Percentiles rank a stretch among this genome's conserved stretches.
phyloP scores from a whole-genome alignment of 108 stramenopile genomes.

The Nitzschia palea region DNA sequence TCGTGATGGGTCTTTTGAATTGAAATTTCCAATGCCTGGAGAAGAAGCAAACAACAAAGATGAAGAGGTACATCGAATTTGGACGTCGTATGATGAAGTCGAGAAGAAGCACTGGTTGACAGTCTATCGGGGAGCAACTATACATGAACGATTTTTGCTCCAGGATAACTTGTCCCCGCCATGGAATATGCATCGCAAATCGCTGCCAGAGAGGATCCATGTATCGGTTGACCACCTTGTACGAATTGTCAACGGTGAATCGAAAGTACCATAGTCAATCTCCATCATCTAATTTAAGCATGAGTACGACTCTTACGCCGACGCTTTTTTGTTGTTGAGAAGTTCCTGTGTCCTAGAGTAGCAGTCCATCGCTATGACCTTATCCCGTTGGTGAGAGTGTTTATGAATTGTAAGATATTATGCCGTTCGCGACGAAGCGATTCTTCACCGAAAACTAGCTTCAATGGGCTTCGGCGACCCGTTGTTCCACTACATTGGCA shows the following conservation, averaged over 20 bases:
- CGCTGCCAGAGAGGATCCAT: conserved; percentile 57
- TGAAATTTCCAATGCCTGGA: conserved; percentile 32
- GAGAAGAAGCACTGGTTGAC: conserved; percentile 80
- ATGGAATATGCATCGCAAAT: conserved; percentile 54
- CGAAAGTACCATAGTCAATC: neutral
- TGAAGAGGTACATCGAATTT: conserved; percentile 19
- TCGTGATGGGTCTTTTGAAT: conserved; percentile 70
- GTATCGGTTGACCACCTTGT: conserved; percentile 74
- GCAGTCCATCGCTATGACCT: too few species aligned
- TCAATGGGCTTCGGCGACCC: too few species aligned
- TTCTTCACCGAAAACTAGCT: too few species aligned
- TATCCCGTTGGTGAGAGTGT: too few species aligned
- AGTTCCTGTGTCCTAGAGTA: too few species aligned
- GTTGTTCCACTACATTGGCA: too few species aligned
- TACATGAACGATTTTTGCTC: conserved; percentile 56
- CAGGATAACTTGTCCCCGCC: conserved; percentile 79
- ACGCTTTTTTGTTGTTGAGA: too few species aligned
- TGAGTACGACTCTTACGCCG: too few species aligned
- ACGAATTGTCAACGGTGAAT: conserved; percentile 27
- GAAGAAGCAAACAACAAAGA: neutral
- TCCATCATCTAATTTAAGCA: neutral
- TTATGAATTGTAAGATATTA: too few species aligned
- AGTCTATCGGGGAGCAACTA: conserved; percentile 6
- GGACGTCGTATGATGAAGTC: conserved; percentile 71
- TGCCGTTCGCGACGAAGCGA: too few species aligned